Base-by-base conservation (phyloP, 2,329 filamentous ascomycete genomes). In the Fusarium mundagurra region DNA sequence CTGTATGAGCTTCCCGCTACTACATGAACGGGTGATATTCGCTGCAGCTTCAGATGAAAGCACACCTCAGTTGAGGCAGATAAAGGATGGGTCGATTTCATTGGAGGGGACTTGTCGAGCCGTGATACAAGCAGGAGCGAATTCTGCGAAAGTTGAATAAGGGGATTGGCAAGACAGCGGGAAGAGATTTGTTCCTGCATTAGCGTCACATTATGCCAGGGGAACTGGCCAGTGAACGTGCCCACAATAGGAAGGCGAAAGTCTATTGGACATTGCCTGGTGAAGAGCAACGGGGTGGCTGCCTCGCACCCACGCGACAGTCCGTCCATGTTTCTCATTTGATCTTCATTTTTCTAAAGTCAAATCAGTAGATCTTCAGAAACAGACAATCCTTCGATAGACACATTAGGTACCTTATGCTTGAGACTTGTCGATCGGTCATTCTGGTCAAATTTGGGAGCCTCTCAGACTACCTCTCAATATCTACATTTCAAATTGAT, bases 111-210 rank as follows among this genome's bases (percentile, higher is more conserved):
- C 53, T 44, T 24, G 29, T 61, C 24, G 24, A 44, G 39, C 50
- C 33, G 38, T 36, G 60, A 50, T 36, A 31, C 50, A 57, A 31
- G 31, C 59, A 50, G 27, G 39, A 64, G 51, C 20, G 48, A 64
- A 41, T n/a, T 48, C 38, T 55, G 53, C 38, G 53, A 65, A 39
- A 59, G 31, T 51, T 18, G 48, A 51, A 57, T 53, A 59, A 67
- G 54, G 64, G 65, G 61, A 71, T 61, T 60, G 58, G 64, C 69
- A 69, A 69, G 64, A 69, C 65, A 60, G 66, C 67, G 66, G 71
- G 69, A 69, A 63, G 68, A 67, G 50, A 63, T 63, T 70, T 74
- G 77, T 78, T 78, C 77, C 77, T 78, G 77, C 77, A 78, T 77
- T 78, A 78, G 77, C 69, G 69, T 64, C 62, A 22, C 44, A 59